A percentile compares a stretch with the other conserved stretches of the same genome.
Evolutionary conservation across 805 yeast genomes (phyloP).

Genomic region (Blastobotrys terrestris): DNA sequence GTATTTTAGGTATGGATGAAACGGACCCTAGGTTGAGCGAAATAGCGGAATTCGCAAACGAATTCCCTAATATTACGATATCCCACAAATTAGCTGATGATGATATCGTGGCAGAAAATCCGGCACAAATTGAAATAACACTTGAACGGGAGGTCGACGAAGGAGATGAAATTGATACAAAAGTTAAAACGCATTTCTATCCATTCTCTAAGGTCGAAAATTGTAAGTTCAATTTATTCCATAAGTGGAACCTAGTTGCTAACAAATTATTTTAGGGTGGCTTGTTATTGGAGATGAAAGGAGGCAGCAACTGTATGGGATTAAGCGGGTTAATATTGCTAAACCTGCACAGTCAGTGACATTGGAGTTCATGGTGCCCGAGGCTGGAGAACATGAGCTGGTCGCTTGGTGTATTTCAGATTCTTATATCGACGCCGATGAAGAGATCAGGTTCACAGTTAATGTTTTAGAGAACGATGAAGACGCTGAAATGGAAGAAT

Average conservation of each 20-base stretch:
- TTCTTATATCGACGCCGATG: slow-evolving; percentile 88
- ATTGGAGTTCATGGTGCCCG: slow-evolving; percentile 52
- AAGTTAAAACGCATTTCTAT: slow-evolving; percentile 52
- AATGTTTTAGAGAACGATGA: slow-evolving; percentile 24
- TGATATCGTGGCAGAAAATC: slow-evolving; percentile 43
- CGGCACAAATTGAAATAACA: slow-evolving; percentile 36
- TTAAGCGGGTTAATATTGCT: slow-evolving; percentile 54
- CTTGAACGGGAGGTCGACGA: slow-evolving; percentile 61
- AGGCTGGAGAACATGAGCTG: slow-evolving; percentile 54
- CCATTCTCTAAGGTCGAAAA: slow-evolving; percentile 58
- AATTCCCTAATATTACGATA: slow-evolving; percentile 55
- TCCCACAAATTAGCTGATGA: slow-evolving; percentile 42
- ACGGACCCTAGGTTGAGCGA: slow-evolving; percentile 39
- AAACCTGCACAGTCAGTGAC: slow-evolving; percentile 47
- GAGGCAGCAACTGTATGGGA: slow-evolving; percentile 59
- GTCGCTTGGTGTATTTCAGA: slow-evolving; percentile 86
- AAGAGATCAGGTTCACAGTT: slow-evolving; percentile 54
- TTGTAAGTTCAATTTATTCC: slow-evolving; percentile 26
- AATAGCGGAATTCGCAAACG: slow-evolving; percentile 85
- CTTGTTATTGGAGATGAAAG: slow-evolving; percentile 66
- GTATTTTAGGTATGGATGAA: slow-evolving; percentile 50
- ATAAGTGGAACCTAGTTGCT: too few species aligned
- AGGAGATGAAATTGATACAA: slow-evolving; percentile 48
- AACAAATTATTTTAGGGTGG: slow-evolving; percentile 55
- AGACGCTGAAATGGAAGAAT: slow-evolving; percentile 6